Evolutionary conservation across 352 stramenopile genomes (phyloP), one percentile per base, ranked within the genome.

Genomic region (Globisporangium ultimum): DNA sequence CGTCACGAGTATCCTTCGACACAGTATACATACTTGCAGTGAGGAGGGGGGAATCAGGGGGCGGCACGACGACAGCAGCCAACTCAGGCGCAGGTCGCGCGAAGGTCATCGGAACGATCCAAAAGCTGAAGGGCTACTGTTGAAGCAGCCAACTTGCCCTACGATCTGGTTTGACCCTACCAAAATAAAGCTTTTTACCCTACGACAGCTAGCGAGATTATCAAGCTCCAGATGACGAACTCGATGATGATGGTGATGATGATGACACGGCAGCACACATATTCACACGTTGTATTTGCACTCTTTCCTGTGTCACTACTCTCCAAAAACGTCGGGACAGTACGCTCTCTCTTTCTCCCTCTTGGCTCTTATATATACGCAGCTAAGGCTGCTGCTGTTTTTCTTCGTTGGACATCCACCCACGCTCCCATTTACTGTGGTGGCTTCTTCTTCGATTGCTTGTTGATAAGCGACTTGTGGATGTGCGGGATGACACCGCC

Each of bases 401-500:
- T 24, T 22, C 46, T 43, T 14, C 22, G 51, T 49, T 22, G 56
- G 22, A 49, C 60, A 24, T 53, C 60, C 14, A 49, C n/a, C 12
- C 57, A 32, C 36, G 36, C 34, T 22, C 36, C 12, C 15, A 47
- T 18, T 67, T 87, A 91, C 65, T 91, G 76, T 52, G 80, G 71
- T 49, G 80, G 74, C 61, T 91, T 91, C 78, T 95, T 94, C 74
- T 95, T 95, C 55, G 76, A 80, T 66, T 90, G 77, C 87, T 99
- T 99, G 87, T 98, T 99, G 76, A 99, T 99, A 51, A 99, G 95
- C 50, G 94, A 98, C 84, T 99, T 99, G 94, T 99, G 98, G 74
- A 99, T 99, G 83, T 99, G 94, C 36, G 98, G 98, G 69, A 99
- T 99, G 56, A 99, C 98, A 89, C 98, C 98, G 68, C 98, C 98